A percentile compares a stretch with the other conserved stretches of the same genome.
phyloP scores from a whole-genome alignment of 2,329 filamentous ascomycete genomes.

The Paecilomyces niveus region DNA sequence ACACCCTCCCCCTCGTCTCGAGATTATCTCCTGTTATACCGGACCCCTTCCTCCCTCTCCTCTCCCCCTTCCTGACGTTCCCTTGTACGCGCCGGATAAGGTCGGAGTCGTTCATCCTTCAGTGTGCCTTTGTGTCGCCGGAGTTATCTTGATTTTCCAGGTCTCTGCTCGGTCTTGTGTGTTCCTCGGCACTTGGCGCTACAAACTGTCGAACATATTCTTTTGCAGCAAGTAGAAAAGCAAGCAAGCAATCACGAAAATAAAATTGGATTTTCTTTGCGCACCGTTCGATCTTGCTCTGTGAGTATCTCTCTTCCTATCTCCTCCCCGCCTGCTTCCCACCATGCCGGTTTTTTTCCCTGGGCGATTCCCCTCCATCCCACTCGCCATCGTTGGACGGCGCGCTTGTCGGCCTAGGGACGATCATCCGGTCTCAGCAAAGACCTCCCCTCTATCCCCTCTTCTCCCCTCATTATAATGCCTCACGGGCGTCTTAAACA shows the following conservation, averaged over 20 bases:
- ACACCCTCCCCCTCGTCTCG: constrained; percentile 10
- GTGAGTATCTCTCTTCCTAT: constrained; percentile 4
- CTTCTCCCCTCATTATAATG: neutral
- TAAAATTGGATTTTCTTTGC: neutral
- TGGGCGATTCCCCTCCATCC: neutral
- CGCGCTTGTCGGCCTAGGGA: neutral
- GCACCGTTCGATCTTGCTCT: neutral
- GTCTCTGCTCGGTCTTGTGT: constrained; percentile 10
- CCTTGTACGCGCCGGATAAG: constrained; percentile 20
- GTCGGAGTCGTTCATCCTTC: constrained; percentile 23
- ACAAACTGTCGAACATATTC: constrained; percentile 11
- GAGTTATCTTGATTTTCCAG: constrained; percentile 18
- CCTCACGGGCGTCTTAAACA: neutral
- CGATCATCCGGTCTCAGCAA: neutral
- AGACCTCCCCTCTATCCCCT: neutral
- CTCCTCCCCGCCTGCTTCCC: neutral
- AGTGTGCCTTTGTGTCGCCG: constrained; percentile 15
- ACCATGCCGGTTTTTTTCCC: neutral
- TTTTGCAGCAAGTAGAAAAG: constrained; percentile 9
- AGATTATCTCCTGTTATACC: neutral
- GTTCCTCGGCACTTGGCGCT: constrained; percentile 14
- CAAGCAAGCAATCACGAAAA: neutral
- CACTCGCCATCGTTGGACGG: neutral
- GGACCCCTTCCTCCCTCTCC: constrained; percentile 11
- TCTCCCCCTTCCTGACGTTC: constrained; percentile 3